Evolutionary conservation across 1,139 yeast species (phyloP).

Genomic region (Pneumocystis jirovecii): DNA sequence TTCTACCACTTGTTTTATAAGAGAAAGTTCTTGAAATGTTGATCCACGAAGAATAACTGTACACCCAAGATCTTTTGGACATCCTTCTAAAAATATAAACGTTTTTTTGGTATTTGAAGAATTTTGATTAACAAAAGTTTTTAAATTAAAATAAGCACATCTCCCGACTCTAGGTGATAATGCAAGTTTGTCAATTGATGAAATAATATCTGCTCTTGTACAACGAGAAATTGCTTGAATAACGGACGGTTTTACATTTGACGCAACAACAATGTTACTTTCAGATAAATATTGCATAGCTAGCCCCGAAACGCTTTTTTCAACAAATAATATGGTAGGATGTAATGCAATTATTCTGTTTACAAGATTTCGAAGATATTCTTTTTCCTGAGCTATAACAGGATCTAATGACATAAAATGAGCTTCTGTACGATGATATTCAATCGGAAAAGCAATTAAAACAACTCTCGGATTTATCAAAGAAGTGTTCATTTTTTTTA

Average conservation of each 20-base stretch:
- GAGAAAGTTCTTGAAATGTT: constrained; percentile 38
- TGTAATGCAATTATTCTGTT: constrained; percentile 59
- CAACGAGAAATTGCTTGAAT: constrained; percentile 65
- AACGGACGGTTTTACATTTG: constrained; percentile 68
- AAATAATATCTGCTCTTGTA: constrained; percentile 67
- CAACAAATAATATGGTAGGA: constrained; percentile 70
- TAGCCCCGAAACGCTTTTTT: constrained; percentile 69
- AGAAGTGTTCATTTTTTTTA: constrained; percentile 56
- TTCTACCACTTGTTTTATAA: constrained; percentile 65
- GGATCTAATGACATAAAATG: constrained; percentile 69
- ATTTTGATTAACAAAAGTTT: constrained; percentile 41
- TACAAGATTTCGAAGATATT: constrained; percentile 67
- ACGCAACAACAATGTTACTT: constrained; percentile 57
- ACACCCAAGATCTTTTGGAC: constrained; percentile 60
- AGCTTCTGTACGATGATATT: constrained; percentile 55
- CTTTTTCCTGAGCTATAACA: constrained; percentile 75
- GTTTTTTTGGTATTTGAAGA: constrained; percentile 40
- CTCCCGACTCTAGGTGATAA: constrained; percentile 50
- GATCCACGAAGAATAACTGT: constrained; percentile 75
- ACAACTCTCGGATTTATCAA: constrained; percentile 61
- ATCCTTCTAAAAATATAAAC: constrained; percentile 63
- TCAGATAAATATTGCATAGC: constrained; percentile 60
- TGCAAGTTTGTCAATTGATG: constrained; percentile 50
- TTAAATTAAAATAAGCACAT: constrained; percentile 58
- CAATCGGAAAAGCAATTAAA: constrained; percentile 76